Conservation (phyloP, 2,329 filamentous ascomycete genomes). For the Colletotrichum sp. region DNA sequence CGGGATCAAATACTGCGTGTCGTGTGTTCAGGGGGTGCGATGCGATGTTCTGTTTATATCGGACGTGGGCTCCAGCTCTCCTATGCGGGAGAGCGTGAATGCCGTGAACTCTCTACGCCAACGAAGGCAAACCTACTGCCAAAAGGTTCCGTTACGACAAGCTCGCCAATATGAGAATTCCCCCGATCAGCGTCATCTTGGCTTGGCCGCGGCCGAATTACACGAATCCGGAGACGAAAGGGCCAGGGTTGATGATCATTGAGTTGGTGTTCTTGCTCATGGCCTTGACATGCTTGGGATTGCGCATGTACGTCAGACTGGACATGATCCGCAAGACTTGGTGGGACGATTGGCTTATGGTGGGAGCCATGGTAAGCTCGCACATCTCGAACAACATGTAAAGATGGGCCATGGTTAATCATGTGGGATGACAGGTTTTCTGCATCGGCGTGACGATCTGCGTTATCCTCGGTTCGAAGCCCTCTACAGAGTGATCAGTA, state of each 20-base stretch:
- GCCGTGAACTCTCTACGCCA: too few species aligned
- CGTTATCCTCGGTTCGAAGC: constrained; percentile 30
- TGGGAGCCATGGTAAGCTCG: constrained; percentile 37
- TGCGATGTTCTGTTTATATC: background rate
- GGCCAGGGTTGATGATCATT: constrained; percentile 38
- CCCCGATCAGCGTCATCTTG: background rate
- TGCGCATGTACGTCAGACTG: constrained; percentile 43
- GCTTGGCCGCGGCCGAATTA: background rate
- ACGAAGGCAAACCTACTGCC: background rate
- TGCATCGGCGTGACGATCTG: constrained; percentile 37
- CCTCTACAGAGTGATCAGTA: fast-evolving
- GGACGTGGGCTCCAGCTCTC: background rate
- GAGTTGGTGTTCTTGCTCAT: constrained; percentile 38
- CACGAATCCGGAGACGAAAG: background rate
- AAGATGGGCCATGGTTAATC: background rate
- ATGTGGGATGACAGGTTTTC: constrained; percentile 28
- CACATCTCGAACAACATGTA: background rate
- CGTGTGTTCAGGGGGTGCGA: background rate
- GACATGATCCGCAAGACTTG: constrained; percentile 36
- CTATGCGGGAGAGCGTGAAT: background rate
- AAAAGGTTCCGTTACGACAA: background rate
- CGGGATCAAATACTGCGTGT: background rate
- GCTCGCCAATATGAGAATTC: background rate
- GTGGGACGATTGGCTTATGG: constrained; percentile 48
- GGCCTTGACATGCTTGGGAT: constrained; percentile 36